Base-by-base conservation (phyloP, 352 stramenopile species). In the Globisporangium cystogenes region DNA sequence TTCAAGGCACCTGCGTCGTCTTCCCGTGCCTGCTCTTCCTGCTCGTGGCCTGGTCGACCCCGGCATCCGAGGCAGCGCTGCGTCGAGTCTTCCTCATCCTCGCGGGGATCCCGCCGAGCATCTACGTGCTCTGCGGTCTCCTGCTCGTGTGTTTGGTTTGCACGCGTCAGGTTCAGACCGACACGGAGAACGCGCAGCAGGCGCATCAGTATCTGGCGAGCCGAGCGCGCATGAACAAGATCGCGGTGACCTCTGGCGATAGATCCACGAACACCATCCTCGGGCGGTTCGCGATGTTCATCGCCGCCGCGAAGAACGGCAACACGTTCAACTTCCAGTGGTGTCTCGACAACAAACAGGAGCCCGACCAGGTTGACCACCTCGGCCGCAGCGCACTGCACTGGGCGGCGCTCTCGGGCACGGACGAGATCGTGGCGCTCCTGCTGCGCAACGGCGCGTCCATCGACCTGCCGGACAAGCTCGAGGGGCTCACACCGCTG, bases 391-490 rank as follows among this genome's bases (percentile, higher is more conserved):
- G 64, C 36, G 76, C 79, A 18, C 57, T 92, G 43, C 82, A 92
- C 43, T 89, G 75, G 76, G 79, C 76, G 1, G 67, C 74, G 12
- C 58, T 86, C 12, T 73, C 60, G 0, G 82, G 82, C 31, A 60
- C 51, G 4, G 79, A 89, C 45, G 77, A 89, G 53, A 74, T 84
- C 21, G 56, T 90, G 4, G 53, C 62, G 16, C 48, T 89, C 4
- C 26, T 92, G n/a, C 62, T 92, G 15, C 74, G 70, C 24, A 87
- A 83, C 47, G 82, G 82, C 0, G 76, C 74, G 7, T 86, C 75
- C 5, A 64, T 92, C 27, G 76, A 92, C 35, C 50, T 90, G 18
- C 62, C 67, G 3, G 73, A 87, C 51, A 55, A 49, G 21, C 59
- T 92, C 5, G 77, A 92, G 18, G 63, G 57, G 14, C 68, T 90